Evolutionary conservation across 2,329 filamentous ascomycete species (phyloP).

Genomic region (Ceratocystis eucalypticola): DNA sequence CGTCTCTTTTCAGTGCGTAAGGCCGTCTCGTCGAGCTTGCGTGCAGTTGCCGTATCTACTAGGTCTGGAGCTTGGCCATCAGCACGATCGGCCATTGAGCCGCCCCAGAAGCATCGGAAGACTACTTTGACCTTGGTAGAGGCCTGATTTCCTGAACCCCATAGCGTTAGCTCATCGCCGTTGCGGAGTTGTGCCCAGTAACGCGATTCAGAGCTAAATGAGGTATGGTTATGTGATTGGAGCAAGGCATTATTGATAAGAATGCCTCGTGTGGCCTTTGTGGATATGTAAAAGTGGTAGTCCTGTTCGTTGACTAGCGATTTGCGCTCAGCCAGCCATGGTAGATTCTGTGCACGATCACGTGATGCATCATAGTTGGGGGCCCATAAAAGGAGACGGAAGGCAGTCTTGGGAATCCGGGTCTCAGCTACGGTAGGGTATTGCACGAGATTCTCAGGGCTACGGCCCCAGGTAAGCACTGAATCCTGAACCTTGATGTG

Average conservation of each 20-base stretch:
- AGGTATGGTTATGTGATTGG: slow-evolving; percentile 39
- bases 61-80: slow-evolving; percentile 23
- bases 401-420: slow-evolving; percentile 67
- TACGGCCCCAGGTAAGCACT: slow-evolving; percentile 66
- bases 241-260: slow-evolving; percentile 61
- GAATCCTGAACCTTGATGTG: slow-evolving; percentile 52
- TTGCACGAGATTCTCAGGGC: slow-evolving; percentile 50
- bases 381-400: slow-evolving; percentile 64
- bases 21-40: slow-evolving; percentile 37
- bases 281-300: slow-evolving; percentile 61
- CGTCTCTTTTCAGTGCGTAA: slow-evolving; percentile 34
- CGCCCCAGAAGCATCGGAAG: slow-evolving; percentile 45
- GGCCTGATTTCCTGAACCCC: slow-evolving; percentile 35
- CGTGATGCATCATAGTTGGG: slow-evolving; percentile 49
- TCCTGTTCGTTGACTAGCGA: slow-evolving; percentile 34
- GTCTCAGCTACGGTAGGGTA: slow-evolving; percentile 51
- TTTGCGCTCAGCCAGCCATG: slow-evolving; percentile 26
- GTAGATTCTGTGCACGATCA: slow-evolving; percentile 36
- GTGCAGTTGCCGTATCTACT: slow-evolving; percentile 26
- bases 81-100: slow-evolving; percentile 30
- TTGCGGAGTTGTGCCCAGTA: slow-evolving; percentile 59
- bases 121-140: slow-evolving; percentile 34
- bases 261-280: slow-evolving; percentile 64
- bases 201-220: slow-evolving; percentile 40
- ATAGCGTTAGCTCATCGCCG: slow-evolving; percentile 65